phyloP scores from a whole-genome alignment of 2,329 filamentous ascomycete species.

The Colletotrichum euphorbiae region DNA sequence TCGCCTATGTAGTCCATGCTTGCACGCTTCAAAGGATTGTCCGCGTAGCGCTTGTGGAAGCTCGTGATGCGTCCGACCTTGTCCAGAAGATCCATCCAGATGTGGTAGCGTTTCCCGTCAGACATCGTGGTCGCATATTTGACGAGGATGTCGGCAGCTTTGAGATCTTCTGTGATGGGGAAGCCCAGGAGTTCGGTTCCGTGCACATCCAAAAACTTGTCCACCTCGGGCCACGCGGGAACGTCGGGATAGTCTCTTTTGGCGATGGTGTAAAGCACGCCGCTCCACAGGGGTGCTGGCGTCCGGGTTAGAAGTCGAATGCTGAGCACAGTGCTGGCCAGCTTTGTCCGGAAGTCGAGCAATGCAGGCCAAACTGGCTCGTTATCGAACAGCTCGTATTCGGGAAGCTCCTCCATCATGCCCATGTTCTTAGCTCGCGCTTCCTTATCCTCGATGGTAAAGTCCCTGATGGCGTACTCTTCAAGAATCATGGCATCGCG shows the following conservation, averaged over 20 bases:
- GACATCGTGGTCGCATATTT: not conserved
- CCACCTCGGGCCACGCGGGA: constrained; percentile 5
- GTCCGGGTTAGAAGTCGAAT: constrained; percentile 1
- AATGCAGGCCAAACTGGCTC: constrained; percentile 13
- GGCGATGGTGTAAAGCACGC: not conserved
- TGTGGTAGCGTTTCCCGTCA: not conserved
- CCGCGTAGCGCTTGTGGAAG: not conserved
- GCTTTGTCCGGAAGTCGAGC: not conserved
- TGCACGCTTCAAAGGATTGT: not conserved
- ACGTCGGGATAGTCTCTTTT: not conserved
- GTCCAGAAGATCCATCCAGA: not conserved
- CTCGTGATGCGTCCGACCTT: not conserved
- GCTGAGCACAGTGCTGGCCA: not conserved
- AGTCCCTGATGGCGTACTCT: not conserved
- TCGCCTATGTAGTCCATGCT: not conserved
- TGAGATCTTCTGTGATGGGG: not conserved
- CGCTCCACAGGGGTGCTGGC: not conserved
- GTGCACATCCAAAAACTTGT: constrained; percentile 3
- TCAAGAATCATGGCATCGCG: not conserved
- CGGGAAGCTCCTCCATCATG: not conserved
- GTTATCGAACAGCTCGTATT: not conserved
- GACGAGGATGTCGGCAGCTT: not conserved
- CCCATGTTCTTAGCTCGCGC: not conserved
- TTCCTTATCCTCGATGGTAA: not conserved
- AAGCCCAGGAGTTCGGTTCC: constrained; percentile 3